Evolutionary conservation across 2,329 filamentous ascomycete species (phyloP).

Genomic region (Fusarium musae): DNA sequence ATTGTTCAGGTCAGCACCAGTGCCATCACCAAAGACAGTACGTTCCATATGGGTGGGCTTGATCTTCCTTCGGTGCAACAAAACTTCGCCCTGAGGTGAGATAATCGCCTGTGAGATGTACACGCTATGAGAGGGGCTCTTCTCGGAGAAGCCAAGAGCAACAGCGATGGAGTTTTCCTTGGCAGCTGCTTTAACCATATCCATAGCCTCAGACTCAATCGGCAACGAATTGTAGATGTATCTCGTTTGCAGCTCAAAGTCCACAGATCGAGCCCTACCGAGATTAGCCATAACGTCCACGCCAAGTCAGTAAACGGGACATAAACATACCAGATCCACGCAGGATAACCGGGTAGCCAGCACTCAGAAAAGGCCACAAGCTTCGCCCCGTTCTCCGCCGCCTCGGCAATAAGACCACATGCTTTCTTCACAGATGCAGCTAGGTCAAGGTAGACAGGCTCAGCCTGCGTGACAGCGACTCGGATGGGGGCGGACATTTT

Average conservation of each 20-base stretch:
- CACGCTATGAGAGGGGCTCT: constrained; percentile 47
- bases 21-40: constrained; percentile 60
- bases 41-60: constrained; percentile 66
- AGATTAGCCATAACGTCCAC: not conserved
- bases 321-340: constrained; percentile 50
- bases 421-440: constrained; percentile 40
- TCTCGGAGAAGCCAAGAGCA: constrained; percentile 57
- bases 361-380: constrained; percentile 65
- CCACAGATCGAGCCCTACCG: constrained; percentile 37
- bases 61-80: constrained; percentile 58
- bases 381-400: constrained; percentile 58
- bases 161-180: constrained; percentile 54
- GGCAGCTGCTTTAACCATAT: constrained; percentile 48
- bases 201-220: constrained; percentile 55
- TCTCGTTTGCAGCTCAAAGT: constrained; percentile 37
- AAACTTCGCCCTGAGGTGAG: constrained; percentile 52
- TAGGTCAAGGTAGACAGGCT: constrained; percentile 43
- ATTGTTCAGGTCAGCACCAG: constrained; percentile 51
- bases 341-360: constrained; percentile 65
- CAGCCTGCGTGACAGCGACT: constrained; percentile 43
- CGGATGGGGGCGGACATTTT: constrained; percentile 28
- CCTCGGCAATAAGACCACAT: constrained; percentile 39
- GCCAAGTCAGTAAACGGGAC: fast-evolving
- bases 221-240: constrained; percentile 57
- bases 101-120: constrained; percentile 61